These are phyloP conservation scores for Nothophytophthora sp. DNA, from an alignment of 352 stramenopile genomes.

Conservation along the genomic window DNA sequence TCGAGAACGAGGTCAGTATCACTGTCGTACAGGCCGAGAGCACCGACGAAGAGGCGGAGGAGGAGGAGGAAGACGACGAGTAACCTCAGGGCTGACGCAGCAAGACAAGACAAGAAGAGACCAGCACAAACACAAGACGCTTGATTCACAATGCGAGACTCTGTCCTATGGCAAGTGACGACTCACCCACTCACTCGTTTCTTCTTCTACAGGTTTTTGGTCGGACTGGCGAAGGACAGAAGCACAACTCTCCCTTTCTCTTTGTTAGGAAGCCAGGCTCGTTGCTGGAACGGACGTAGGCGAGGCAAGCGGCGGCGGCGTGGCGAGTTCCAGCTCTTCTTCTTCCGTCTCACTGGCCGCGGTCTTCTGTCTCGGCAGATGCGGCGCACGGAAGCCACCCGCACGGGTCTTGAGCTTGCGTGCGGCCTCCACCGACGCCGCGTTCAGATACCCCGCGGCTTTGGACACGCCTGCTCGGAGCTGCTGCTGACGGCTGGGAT, in stretches of 20 bases:
- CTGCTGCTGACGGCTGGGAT: slow-evolving; percentile 30
- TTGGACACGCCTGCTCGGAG: slow-evolving; percentile 44
- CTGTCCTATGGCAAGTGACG: no score
- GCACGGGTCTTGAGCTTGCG: slow-evolving; percentile 48
- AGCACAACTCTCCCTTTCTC: no score
- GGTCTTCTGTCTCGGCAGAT: slow-evolving; percentile 21
- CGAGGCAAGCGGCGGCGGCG: slow-evolving; percentile 6
- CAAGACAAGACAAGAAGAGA: neutral
- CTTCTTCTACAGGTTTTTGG: no score
- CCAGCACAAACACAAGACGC: slow-evolving; percentile 23
- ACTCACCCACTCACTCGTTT: no score
- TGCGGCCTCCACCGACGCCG: slow-evolving; percentile 51
- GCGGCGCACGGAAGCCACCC: slow-evolving; percentile 13
- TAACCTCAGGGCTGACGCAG: neutral
- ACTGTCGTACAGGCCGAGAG: slow-evolving; percentile 54
- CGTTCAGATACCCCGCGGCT: slow-evolving; percentile 48
- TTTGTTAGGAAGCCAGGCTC: slow-evolving; percentile 4
- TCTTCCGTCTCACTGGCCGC: slow-evolving; percentile 40
- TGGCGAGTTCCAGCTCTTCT: slow-evolving; percentile 28
- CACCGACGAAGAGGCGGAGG: slow-evolving; percentile 53
- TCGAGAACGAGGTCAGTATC: slow-evolving; percentile 94
- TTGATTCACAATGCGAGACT: slow-evolving; percentile 30
- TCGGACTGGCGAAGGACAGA: no score
- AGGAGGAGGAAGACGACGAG: slow-evolving; percentile 36
- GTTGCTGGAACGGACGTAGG: slow-evolving; percentile 3